Evolutionary conservation across 2,329 filamentous ascomycete species (phyloP), one percentile per base, ranked within the genome.

Genomic region (Neopestalotiopsis sp.): DNA sequence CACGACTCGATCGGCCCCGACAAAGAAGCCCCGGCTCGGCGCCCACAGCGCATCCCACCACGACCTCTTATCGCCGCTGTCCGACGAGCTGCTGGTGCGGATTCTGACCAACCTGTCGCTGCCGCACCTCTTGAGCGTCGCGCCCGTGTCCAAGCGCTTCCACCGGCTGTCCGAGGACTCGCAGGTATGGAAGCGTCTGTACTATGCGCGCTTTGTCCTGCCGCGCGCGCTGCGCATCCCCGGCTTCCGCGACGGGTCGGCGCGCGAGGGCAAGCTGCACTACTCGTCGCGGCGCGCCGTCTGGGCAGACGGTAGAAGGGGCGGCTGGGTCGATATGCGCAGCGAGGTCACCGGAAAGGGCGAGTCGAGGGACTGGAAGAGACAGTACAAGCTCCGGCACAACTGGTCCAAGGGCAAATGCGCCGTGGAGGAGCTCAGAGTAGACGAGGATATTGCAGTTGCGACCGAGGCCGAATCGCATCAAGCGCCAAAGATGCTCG

Each of bases 351-450:
- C 45, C 13, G 69, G 67, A 5, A 68, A 71, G 7, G 67, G 71
- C 3, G 20, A 32, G 4, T 71, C 69, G 30, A 72, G 72, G 60
- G 68, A 77, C 63, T 79, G 77, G 77, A 78, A 97, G 83, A 88
- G 89, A 70, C 92, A 96, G 75, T 98, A 97, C 80, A 94, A 92
- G 75, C 84, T 98, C 64, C 88, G 93, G 60, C 92, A 97, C 78
- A 98, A 98, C 81, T 98, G 96, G 96, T 89, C 92, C 1, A 89
- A 87, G 71, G 96, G 95, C 0, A 90, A 89, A 73, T 97, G 94
- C 75, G 91, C 89, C 49, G 89, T 97, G 13, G 90, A 92, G 45
- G 93, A 97, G 79, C 88, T 98, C 38, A 85, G 82, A 85, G 66
- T 82, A 71, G 68, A 75, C 40, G 61, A 69, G 20, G 74, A 75